Evolutionary conservation across 225 moss, liverwort and hornwort genomes (phyloP).

Genomic region (Physcomitrellopsis africana): DNA sequence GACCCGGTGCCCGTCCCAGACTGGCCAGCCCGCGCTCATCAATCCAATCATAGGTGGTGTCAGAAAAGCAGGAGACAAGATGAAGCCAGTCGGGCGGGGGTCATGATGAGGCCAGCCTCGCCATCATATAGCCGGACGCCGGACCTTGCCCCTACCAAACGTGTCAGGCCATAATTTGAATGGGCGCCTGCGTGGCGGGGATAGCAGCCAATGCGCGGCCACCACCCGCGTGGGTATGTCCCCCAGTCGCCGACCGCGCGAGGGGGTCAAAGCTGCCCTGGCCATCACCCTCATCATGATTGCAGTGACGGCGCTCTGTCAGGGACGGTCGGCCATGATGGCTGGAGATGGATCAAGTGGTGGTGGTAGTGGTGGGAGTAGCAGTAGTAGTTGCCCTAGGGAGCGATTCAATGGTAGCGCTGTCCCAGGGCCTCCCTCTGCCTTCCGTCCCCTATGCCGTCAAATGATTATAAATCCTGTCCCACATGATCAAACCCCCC

Average conservation of each 20-base stretch:
- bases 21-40: constrained; percentile 11
- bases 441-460: constrained; percentile 35
- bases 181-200: background rate
- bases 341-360: constrained; percentile 19
- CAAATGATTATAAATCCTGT: constrained; percentile 52
- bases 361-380: background rate
- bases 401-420: background rate
- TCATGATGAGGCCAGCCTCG: constrained; percentile 16
- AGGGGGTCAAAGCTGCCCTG: constrained; percentile 1
- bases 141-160: background rate
- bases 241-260: background rate
- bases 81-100: background rate
- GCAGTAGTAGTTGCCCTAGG: background rate
- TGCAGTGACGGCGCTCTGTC: constrained; percentile 44
- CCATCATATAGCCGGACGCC: constrained; percentile 9
- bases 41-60: constrained; percentile 48
- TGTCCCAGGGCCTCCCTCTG: background rate
- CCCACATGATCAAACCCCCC: constrained; percentile 36
- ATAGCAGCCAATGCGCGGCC: accelerated
- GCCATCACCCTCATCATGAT: constrained; percentile 38
- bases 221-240: background rate
- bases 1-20: too few relatives aligned
- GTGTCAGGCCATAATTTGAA: constrained; percentile 27
- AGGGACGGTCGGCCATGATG: constrained; percentile 47
- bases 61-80: constrained; percentile 42